A percentile compares a stretch with the other conserved stretches of the same genome.
phyloP scores from a whole-genome alignment of 192 early-diverging fungal genomes.

The Entomortierella beljakovae region DNA sequence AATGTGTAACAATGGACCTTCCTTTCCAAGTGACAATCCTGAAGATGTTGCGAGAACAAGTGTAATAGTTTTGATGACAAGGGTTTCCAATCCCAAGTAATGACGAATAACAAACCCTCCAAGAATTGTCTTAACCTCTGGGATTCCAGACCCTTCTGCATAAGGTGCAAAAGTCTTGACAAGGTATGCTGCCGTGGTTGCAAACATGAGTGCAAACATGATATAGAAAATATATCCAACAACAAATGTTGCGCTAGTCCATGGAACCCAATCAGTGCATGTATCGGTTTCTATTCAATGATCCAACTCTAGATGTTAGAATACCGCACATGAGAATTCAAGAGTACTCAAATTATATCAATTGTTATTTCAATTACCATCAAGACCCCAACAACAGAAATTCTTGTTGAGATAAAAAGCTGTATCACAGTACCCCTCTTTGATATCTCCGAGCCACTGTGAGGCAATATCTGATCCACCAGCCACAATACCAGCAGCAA shows the following conservation, averaged over 20 bases:
- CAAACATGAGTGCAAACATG: slow-evolving; percentile 58
- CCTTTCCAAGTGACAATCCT: slow-evolving; percentile 89
- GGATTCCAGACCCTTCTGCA: slow-evolving; percentile 93
- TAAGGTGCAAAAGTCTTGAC: slow-evolving; percentile 78
- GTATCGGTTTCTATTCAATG: slow-evolving; percentile 17
- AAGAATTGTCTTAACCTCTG: slow-evolving; percentile 95
- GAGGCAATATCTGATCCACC: slow-evolving; percentile 78
- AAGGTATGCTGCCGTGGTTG: slow-evolving; percentile 55
- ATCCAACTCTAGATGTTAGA: too few species aligned
- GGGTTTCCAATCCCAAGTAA: slow-evolving; percentile 91
- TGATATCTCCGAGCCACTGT: slow-evolving; percentile 87
- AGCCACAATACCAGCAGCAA: slow-evolving; percentile 71
- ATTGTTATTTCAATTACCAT: slow-evolving; percentile 48
- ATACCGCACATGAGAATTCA: too few species aligned
- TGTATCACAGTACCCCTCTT: slow-evolving; percentile 83
- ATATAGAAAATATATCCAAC: slow-evolving; percentile 59
- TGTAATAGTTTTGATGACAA: slow-evolving; percentile 91
- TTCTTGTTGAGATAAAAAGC: slow-evolving; percentile 81
- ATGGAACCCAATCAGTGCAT: slow-evolving; percentile 55
- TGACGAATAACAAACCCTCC: slow-evolving; percentile 94
- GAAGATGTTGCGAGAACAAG: slow-evolving; percentile 86
- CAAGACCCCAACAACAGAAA: slow-evolving; percentile 82
- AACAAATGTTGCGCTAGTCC: slow-evolving; percentile 54
- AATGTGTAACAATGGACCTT: slow-evolving; percentile 95
- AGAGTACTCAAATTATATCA: background rate